Conservation (phyloP, 1,284 basidiomycete genomes). For the Exsudoporus floridanus region DNA sequence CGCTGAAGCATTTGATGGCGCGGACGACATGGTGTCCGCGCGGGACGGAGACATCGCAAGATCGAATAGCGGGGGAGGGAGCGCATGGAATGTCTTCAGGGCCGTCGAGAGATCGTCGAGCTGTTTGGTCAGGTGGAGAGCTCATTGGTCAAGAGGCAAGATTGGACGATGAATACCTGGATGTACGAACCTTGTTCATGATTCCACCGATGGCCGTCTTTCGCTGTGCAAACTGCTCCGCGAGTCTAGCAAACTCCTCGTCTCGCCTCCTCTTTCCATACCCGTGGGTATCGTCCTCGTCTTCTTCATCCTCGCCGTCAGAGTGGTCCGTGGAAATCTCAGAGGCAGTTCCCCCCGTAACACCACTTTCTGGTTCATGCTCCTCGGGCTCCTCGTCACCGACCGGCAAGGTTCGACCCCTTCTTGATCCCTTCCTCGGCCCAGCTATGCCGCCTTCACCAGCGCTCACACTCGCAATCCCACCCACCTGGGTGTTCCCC, state of each 20-base stretch:
- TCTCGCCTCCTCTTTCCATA: constrained; percentile 50
- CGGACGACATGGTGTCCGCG: constrained; percentile 29
- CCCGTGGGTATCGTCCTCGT: constrained; percentile 41
- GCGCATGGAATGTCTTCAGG: constrained; percentile 46
- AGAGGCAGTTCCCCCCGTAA: constrained; percentile 7
- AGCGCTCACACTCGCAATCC: constrained; percentile 1
- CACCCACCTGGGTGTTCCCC: constrained; percentile 18
- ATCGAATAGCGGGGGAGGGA: constrained; percentile 45
- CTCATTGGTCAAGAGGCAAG: not conserved
- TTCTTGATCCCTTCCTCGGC: constrained; percentile 14
- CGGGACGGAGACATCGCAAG: constrained; percentile 30
- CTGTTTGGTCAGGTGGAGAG: constrained; percentile 25
- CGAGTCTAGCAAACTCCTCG: constrained; percentile 63
- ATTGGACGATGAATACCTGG: too few relatives aligned
- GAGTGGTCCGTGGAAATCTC: constrained; percentile 29
- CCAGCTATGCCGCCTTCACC: constrained; percentile 4
- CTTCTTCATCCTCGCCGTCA: constrained; percentile 43
- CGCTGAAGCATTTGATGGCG: constrained; percentile 18
- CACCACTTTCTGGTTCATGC: constrained; percentile 7
- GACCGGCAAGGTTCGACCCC: constrained; percentile 27
- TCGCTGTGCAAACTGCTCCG: constrained; percentile 63
- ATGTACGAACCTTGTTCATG: constrained; percentile 60
- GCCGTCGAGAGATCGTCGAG: constrained; percentile 47
- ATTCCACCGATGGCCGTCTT: constrained; percentile 66
- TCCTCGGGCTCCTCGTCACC: constrained; percentile 33